A percentile compares a stretch with the other conserved stretches of the same genome.
Conservation (phyloP, 139 green algal species). For the Tetraselmis chui region DNA sequence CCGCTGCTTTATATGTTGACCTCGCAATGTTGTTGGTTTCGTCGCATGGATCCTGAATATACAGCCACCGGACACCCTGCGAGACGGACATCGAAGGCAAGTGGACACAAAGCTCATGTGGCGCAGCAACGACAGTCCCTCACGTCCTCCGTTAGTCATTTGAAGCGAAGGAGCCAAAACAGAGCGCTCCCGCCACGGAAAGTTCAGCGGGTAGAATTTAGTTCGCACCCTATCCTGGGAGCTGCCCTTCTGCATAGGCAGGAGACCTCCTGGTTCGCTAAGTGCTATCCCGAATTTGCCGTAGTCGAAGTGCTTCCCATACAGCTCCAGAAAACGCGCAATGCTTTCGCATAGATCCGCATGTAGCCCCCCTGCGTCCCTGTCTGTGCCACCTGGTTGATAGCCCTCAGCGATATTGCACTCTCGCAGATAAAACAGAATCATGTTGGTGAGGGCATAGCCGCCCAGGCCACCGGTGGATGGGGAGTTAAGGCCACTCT, state of each 20-base stretch:
- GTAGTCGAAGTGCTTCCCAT: background rate
- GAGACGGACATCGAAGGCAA: background rate
- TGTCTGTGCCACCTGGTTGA: no score
- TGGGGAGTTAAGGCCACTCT: background rate
- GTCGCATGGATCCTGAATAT: background rate
- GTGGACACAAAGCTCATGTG: background rate
- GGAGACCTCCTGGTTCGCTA: background rate
- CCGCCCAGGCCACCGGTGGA: background rate
- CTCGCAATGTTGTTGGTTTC: background rate
- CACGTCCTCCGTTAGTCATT: no score
- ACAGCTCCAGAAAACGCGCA: background rate
- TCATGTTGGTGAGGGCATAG: background rate
- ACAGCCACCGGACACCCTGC: background rate
- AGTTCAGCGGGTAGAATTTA: no score
- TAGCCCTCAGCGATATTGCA: no score
- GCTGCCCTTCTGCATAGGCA: background rate
- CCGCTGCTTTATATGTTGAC: background rate
- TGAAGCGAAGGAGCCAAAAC: background rate
- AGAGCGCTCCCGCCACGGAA: background rate
- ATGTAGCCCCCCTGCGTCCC: no score
- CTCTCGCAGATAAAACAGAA: background rate
- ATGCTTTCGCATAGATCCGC: background rate
- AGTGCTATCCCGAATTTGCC: background rate
- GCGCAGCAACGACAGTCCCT: background rate
- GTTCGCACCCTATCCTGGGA: background rate